phyloP scores from a whole-genome alignment of 2,329 filamentous ascomycete species.

The Epichloe glyceriae region DNA sequence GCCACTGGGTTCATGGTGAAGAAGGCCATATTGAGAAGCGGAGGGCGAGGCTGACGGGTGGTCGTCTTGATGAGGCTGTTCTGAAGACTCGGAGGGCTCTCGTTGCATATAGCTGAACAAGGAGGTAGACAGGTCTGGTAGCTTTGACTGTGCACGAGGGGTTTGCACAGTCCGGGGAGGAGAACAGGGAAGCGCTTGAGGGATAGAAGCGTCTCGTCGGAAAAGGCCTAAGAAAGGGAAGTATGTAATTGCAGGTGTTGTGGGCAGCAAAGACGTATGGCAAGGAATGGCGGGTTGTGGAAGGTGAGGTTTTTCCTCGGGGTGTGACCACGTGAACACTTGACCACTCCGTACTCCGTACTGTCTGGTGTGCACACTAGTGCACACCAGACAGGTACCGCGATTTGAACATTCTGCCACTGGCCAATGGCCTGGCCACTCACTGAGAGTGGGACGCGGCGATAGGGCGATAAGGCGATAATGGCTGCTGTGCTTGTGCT shows the following conservation, averaged over 20 bases:
- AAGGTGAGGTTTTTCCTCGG: neutral
- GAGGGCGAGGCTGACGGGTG: slow-evolving; percentile 18
- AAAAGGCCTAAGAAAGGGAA: neutral
- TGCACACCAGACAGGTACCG: neutral
- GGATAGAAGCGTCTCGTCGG: neutral
- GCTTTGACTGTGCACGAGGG: slow-evolving; percentile 36
- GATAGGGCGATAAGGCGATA: neutral
- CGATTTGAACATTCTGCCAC: neutral
- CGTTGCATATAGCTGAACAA: slow-evolving; percentile 50
- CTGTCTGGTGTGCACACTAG: too few relatives aligned
- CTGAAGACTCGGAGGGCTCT: slow-evolving; percentile 37
- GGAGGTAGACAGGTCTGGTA: slow-evolving; percentile 16
- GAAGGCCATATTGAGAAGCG: slow-evolving; percentile 45
- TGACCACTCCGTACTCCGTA: too few relatives aligned
- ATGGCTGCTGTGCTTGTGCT: too few relatives aligned
- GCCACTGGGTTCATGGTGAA: slow-evolving; percentile 29
- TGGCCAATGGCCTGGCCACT: neutral
- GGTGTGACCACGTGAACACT: neutral
- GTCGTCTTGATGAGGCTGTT: slow-evolving; percentile 26
- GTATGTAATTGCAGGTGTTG: neutral
- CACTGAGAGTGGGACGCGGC: neutral
- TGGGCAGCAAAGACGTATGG: neutral
- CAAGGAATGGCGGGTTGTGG: neutral
- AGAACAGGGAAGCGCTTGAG: neutral
- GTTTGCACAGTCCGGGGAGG: slow-evolving; percentile 36